Base-by-base conservation (phyloP, 1,284 basidiomycete genomes). In the Fomitopsis schrenkii region DNA sequence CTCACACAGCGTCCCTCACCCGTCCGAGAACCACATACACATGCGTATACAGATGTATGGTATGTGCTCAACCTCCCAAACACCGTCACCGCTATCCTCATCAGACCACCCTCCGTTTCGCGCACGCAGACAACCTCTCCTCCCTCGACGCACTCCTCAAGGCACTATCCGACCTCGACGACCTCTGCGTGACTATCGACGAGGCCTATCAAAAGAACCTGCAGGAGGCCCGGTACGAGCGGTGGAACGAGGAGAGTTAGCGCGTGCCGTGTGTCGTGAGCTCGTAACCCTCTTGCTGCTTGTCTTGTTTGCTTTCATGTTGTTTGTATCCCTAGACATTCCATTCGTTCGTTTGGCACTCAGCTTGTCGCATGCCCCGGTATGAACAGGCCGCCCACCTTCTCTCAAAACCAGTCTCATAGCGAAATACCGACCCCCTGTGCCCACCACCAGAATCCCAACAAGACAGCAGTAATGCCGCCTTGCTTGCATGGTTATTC, bases 21-120 rank as follows among this genome's bases (percentile, higher is more conserved):
- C 97, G 5, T 97, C 95, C 22, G 97, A 99, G 79, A 93, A 94
- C 70, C 90, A 94, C 72, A 97, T 98, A 68, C 93, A 98, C 72
- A 80, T 98, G 50, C 90, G 97, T 19, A 93, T 99, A 64, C 97
- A 98, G 83, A 99, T 98, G 96, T 97, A 97, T 72, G 95, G 95
- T 98, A 72, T 69, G 95, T 83, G 28, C 22, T 28, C 12, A 22
- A 57, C 46, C 45, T n/a, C 33, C 30, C 9, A 9, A 19, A 7
- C 33, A 9, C 17, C 2, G 28, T 30, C 9, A 1, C 26, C 9
- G 19, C 17, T 15, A 15, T 22, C 54, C 9, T 14, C 30, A 26
- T 2, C 8, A 1, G 4, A 33, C 22, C 45, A 46, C 45, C 57
- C 52, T 56, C n/a, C 26, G 41, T 44, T 36, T 33, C 55, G 48